These are phyloP conservation scores for Endoconidiophora polonica DNA, from an alignment of 2,329 filamentous ascomycete genomes.

Conservation along the genomic window DNA sequence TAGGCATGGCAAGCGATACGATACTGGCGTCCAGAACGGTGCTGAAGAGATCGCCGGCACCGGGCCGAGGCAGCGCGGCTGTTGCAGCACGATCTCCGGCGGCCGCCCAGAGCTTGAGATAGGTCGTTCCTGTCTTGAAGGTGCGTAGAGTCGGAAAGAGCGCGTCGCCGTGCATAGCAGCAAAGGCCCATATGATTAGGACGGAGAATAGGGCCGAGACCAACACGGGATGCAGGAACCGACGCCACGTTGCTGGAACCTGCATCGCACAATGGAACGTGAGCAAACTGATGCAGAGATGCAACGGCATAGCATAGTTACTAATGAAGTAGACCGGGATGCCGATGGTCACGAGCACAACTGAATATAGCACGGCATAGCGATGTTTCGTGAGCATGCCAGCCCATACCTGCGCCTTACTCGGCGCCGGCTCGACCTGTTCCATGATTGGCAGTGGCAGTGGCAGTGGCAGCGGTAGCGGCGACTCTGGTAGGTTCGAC, in stretches of 20 bases:
- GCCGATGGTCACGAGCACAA: slow-evolving; percentile 32
- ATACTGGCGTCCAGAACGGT: slow-evolving; percentile 41
- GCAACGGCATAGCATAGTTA: slow-evolving; percentile 34
- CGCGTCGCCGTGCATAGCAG: slow-evolving; percentile 25
- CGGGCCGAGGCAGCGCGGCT: slow-evolving; percentile 22
- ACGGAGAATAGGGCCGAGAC: slow-evolving; percentile 37
- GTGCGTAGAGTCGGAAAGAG: slow-evolving; percentile 26
- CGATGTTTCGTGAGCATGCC: slow-evolving; percentile 27
- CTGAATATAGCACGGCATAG: slow-evolving; percentile 28
- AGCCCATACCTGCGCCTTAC: slow-evolving; percentile 34
- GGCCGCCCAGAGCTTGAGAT: slow-evolving; percentile 31
- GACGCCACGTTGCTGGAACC: slow-evolving; percentile 30
- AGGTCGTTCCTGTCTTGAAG: slow-evolving; percentile 37
- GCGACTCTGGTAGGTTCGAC: not conserved
- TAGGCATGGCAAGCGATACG: slow-evolving; percentile 40
- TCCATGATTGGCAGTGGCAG: slow-evolving; percentile 17
- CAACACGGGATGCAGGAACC: slow-evolving; percentile 41
- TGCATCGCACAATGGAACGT: slow-evolving; percentile 33
- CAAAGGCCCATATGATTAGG: slow-evolving; percentile 35
- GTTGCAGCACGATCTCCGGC: slow-evolving; percentile 3
- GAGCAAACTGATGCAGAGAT: slow-evolving; percentile 31
- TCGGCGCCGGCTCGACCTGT: slow-evolving; percentile 27
- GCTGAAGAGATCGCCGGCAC: slow-evolving; percentile 39
- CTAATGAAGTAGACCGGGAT: slow-evolving; percentile 36
- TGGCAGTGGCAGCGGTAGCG: slow-evolving; percentile 4